Evolutionary conservation across 2,329 filamentous ascomycete genomes (phyloP).

Genomic region (Penicillium expansum): DNA sequence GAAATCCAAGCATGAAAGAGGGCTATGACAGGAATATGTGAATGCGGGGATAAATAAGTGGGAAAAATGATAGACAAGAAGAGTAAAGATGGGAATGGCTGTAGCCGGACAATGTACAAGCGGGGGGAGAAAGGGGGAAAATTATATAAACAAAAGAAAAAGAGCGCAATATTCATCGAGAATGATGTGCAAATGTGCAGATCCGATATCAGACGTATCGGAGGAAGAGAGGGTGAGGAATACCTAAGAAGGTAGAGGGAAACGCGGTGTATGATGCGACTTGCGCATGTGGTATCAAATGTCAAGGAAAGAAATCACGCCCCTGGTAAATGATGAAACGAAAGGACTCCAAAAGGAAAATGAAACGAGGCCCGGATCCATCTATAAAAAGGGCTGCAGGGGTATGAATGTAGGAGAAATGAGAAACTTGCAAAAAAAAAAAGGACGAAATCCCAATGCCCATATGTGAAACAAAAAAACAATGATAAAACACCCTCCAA

Average conservation of each 20-base stretch:
- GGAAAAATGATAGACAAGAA: constrained; percentile 15
- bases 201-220: constrained; percentile 7
- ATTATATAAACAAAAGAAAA: constrained; percentile 25
- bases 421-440: constrained; percentile 22
- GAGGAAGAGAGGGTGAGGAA: constrained; percentile 10
- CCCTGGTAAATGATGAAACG: constrained; percentile 13
- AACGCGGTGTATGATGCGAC: constrained; percentile 31
- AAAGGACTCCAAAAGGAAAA: constrained; percentile 30
- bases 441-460: constrained; percentile 20
- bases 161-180: constrained; percentile 20
- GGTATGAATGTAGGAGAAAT: constrained; percentile 37
- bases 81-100: constrained; percentile 8
- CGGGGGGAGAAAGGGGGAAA: not conserved
- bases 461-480: constrained; percentile 22
- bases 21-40: constrained; percentile 9
- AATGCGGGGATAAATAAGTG: constrained; percentile 7
- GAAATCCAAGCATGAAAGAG: constrained; percentile 6
- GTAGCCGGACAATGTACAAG: constrained; percentile 27
- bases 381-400: constrained; percentile 40
- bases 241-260: constrained; percentile 11
- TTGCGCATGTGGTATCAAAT: constrained; percentile 36
- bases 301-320: constrained; percentile 23
- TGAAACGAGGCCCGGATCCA: constrained; percentile 34
- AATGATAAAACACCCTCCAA: constrained; percentile 5
- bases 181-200: constrained; percentile 11